Evolutionary conservation across 257 asterid species (phyloP).

Genomic region (Scutellaria baicalensis): DNA sequence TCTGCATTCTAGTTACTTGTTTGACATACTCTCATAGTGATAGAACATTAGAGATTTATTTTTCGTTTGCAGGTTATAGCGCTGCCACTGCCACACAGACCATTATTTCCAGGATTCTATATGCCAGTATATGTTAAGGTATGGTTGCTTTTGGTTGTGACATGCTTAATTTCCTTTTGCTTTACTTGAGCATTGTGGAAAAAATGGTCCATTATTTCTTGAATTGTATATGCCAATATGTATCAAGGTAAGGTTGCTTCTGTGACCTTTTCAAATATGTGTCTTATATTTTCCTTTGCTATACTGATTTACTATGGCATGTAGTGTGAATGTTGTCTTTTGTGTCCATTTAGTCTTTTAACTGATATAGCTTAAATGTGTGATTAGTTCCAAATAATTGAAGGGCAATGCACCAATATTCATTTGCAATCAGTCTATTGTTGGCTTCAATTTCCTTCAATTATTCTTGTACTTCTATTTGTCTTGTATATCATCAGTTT

Average conservation of each 20-base stretch:
- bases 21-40: not conserved
- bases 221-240: constrained; percentile 72
- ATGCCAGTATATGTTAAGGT: constrained; percentile 98
- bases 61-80: constrained; percentile 25
- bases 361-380: not conserved
- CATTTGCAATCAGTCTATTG: not conserved
- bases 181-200: not conserved
- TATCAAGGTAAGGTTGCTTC: constrained; percentile 52
- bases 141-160: constrained; percentile 18
- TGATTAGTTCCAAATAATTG: not conserved
- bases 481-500: not conserved
- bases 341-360: not conserved
- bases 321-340: not conserved
- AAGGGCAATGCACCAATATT: not conserved
- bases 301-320: not conserved
- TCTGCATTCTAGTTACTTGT: constrained; percentile 17
- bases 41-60: not conserved
- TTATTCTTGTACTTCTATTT: constrained; percentile 4
- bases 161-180: not conserved
- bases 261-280: not conserved
- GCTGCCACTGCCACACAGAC: constrained; percentile 25
- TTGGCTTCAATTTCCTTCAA: not conserved
- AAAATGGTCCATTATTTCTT: constrained; percentile 34
- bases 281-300: not conserved
- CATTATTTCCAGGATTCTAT: constrained; percentile 84